These are phyloP conservation scores for Xylaria sp. DNA, from an alignment of 2,329 filamentous ascomycete genomes.

Conservation along the genomic window DNA sequence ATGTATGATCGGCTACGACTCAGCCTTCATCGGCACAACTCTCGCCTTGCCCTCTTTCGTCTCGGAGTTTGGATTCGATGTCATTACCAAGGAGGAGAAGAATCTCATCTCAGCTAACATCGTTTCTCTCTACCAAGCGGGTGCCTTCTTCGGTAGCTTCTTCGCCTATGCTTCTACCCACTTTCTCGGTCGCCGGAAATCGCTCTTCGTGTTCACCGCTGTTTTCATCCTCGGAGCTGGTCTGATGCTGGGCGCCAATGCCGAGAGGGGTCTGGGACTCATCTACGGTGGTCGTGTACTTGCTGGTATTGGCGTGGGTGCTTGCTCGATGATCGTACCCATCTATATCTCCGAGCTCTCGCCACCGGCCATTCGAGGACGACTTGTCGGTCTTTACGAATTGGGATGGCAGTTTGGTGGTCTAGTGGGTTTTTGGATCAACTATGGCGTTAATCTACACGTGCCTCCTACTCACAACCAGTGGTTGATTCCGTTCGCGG, in stretches of 20 bases:
- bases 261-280: slow-evolving; percentile 70
- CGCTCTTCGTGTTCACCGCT: slow-evolving; percentile 68
- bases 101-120: slow-evolving; percentile 78
- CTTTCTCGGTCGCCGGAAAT: slow-evolving; percentile 74
- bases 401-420: slow-evolving; percentile 73
- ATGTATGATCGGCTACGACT: slow-evolving; percentile 72
- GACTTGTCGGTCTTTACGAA: slow-evolving; percentile 74
- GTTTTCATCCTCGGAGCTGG: slow-evolving; percentile 78
- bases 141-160: slow-evolving; percentile 84
- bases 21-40: slow-evolving; percentile 82
- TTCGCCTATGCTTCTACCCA: slow-evolving; percentile 74
- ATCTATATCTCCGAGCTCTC: slow-evolving; percentile 71
- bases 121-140: slow-evolving; percentile 83
- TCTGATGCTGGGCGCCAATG: slow-evolving; percentile 75
- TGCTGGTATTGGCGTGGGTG: slow-evolving; percentile 72
- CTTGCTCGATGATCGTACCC: slow-evolving; percentile 71
- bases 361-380: slow-evolving; percentile 72
- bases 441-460: slow-evolving; percentile 69
- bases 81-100: slow-evolving; percentile 59
- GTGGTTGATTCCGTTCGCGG: slow-evolving; percentile 73
- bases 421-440: slow-evolving; percentile 73
- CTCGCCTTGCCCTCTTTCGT: slow-evolving; percentile 76
- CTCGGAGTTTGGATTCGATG: slow-evolving; percentile 72
- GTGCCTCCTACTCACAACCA: slow-evolving; percentile 61
- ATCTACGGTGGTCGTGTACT: slow-evolving; percentile 72